Conservation (phyloP, 495 filamentous ascomycete genomes). For the Physcia stellaris region DNA sequence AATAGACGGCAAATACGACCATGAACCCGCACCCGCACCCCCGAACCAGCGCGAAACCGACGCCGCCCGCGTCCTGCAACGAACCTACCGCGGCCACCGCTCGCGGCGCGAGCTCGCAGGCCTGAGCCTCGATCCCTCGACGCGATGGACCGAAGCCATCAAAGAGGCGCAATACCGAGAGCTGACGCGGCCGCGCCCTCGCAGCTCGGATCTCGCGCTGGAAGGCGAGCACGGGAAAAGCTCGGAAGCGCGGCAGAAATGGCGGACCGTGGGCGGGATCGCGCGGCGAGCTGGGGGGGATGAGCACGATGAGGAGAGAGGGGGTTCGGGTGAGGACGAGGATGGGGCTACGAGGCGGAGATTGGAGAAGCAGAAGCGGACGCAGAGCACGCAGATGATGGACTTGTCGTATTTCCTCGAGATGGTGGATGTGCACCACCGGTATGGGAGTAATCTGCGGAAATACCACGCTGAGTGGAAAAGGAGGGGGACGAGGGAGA, state of each 20-base stretch:
- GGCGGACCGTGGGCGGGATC: conserved; percentile 58
- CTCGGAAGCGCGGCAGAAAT: conserved; percentile 47
- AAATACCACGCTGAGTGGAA: conserved; percentile 80
- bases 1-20: too few species aligned
- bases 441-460: conserved; percentile 75
- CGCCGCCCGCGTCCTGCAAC: conserved; percentile 25
- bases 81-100: conserved; percentile 58
- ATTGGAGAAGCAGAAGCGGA: conserved; percentile 12
- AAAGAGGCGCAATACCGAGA: conserved; percentile 50
- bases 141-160: conserved; percentile 54
- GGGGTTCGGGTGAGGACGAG: conserved; percentile 21
- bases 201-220: conserved; percentile 12
- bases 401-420: conserved; percentile 84
- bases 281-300: conserved; percentile 56
- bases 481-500: conserved; percentile 57
- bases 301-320: conserved; percentile 29
- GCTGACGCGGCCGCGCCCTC: conserved; percentile 33
- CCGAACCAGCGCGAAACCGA: conserved; percentile 4
- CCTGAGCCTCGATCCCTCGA: conserved; percentile 47
- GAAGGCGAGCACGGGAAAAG: conserved; percentile 7
- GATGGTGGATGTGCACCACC: conserved; percentile 83
- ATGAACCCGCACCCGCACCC: too few species aligned
- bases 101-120: conserved; percentile 51
- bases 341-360: conserved; percentile 18
- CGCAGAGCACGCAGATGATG: conserved; percentile 60